Percentiles rank a stretch among this genome's conserved stretches.
These are phyloP conservation scores for Hypoxylon perforatum DNA, from an alignment of 495 filamentous ascomycete genomes.

Conservation along the genomic window DNA sequence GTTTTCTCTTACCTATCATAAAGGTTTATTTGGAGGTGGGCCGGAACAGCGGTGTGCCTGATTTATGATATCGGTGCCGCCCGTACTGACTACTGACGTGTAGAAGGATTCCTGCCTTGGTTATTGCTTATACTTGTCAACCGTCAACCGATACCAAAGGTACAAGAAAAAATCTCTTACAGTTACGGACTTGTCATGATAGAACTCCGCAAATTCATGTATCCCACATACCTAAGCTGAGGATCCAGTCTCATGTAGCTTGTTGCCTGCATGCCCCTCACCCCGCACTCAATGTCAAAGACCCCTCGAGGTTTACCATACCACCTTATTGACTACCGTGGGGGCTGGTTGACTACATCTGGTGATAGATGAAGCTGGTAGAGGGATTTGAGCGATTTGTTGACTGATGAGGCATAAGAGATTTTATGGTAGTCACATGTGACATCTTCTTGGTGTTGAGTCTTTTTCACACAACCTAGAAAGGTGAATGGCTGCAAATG, in stretches of 20 bases:
- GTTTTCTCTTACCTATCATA: slow-evolving; percentile 14
- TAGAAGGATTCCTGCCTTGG: slow-evolving; percentile 9
- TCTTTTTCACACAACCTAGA: slow-evolving; percentile 13
- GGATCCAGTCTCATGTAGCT: background rate
- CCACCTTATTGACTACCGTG: slow-evolving; percentile 13
- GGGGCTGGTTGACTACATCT: slow-evolving; percentile 16
- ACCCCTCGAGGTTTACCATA: slow-evolving; percentile 4
- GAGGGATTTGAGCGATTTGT: slow-evolving; percentile 41
- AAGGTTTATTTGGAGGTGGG: background rate
- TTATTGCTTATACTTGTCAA: background rate
- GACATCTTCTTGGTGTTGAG: slow-evolving; percentile 21
- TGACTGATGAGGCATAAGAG: slow-evolving; percentile 7
- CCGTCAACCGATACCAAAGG: background rate
- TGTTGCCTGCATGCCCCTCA: slow-evolving; percentile 28
- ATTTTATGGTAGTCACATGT: slow-evolving; percentile 20
- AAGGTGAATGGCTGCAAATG: slow-evolving; percentile 9
- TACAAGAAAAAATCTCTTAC: background rate
- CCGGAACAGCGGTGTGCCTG: slow-evolving; percentile 27
- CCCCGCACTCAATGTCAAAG: slow-evolving; percentile 31
- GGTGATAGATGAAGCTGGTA: slow-evolving; percentile 19
- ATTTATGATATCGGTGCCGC: background rate
- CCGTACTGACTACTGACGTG: background rate
- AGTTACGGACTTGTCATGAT: slow-evolving; percentile 16
- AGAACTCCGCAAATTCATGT: slow-evolving; percentile 27
- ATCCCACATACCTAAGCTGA: slow-evolving; percentile 7